These are phyloP conservation scores for Coffea eugenioides DNA, from an alignment of 257 asterid genomes.

Conservation along the genomic window DNA sequence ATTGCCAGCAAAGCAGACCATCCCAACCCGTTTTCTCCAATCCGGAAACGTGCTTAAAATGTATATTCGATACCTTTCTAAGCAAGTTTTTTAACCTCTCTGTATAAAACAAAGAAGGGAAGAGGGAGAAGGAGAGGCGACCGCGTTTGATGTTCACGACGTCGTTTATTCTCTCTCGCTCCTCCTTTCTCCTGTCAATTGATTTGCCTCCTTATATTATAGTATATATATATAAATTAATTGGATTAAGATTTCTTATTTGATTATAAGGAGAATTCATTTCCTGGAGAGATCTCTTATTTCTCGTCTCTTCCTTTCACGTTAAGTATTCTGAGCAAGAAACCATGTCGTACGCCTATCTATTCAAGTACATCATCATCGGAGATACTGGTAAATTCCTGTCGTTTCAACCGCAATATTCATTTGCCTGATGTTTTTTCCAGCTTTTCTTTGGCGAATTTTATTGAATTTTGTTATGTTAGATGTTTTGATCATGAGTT, in stretches of 20 bases:
- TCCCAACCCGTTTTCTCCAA: too few species aligned
- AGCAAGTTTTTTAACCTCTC: neutral
- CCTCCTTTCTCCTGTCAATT: neutral
- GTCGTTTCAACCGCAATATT: neutral
- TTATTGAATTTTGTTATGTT: neutral
- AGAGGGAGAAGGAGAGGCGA: neutral
- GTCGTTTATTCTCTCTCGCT: neutral
- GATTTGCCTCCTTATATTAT: neutral
- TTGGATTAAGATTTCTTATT: neutral
- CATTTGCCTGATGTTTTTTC: neutral
- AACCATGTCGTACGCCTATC: slow-evolving; percentile 80
- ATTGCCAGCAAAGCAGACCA: slow-evolving; percentile 1
- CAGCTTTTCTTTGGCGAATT: neutral
- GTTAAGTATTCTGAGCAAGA: slow-evolving; percentile 4
- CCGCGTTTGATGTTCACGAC: slow-evolving; percentile 1
- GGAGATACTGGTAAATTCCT: slow-evolving; percentile 78
- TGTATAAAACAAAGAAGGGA: neutral
- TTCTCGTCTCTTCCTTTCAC: slow-evolving; percentile 8
- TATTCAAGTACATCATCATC: slow-evolving; percentile 88
- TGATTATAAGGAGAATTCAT: neutral
- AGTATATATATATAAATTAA: neutral
- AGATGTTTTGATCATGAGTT: neutral
- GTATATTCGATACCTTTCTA: neutral
- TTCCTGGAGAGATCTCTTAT: slow-evolving; percentile 5
- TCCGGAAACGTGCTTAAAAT: too few species aligned